These are phyloP conservation scores for Penicillium sp. DNA, from an alignment of 2,329 filamentous ascomycete species.

Conservation along the genomic window DNA sequence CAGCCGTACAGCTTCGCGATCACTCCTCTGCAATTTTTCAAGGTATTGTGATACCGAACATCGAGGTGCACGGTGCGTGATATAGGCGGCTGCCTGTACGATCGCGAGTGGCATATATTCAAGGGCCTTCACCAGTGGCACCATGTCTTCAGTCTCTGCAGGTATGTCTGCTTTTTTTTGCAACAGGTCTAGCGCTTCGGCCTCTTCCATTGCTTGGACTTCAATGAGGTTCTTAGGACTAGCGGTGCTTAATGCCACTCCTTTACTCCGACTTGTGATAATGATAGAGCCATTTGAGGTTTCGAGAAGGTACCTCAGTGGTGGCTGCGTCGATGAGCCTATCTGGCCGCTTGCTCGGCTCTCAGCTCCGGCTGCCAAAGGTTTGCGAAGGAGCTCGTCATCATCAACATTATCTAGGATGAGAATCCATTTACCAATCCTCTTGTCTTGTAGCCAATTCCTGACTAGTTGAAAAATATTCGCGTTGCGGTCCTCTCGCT, in stretches of 20 bases:
- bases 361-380: neutral
- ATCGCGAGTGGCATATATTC: slow-evolving; percentile 11
- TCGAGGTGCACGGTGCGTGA: slow-evolving; percentile 10
- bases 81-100: slow-evolving; percentile 16
- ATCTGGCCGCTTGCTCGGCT: neutral
- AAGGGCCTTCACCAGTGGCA: slow-evolving; percentile 3
- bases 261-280: neutral
- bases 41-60: slow-evolving; percentile 10
- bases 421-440: slow-evolving; percentile 5
- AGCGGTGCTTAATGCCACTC: neutral
- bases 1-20: neutral
- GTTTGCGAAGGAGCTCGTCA: neutral
- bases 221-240: neutral
- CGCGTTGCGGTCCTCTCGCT: slow-evolving; percentile 29
- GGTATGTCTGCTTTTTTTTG: neutral
- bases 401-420: slow-evolving; percentile 26
- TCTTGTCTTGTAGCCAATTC: slow-evolving; percentile 15
- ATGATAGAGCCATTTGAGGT: neutral
- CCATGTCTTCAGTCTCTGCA: neutral
- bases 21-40: neutral
- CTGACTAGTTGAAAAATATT: slow-evolving; percentile 23
- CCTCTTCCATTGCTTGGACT: neutral
- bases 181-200: neutral
- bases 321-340: neutral
- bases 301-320: neutral